Conservation (phyloP, 2,329 filamentous ascomycete species). For the Mariannaea elegans region DNA sequence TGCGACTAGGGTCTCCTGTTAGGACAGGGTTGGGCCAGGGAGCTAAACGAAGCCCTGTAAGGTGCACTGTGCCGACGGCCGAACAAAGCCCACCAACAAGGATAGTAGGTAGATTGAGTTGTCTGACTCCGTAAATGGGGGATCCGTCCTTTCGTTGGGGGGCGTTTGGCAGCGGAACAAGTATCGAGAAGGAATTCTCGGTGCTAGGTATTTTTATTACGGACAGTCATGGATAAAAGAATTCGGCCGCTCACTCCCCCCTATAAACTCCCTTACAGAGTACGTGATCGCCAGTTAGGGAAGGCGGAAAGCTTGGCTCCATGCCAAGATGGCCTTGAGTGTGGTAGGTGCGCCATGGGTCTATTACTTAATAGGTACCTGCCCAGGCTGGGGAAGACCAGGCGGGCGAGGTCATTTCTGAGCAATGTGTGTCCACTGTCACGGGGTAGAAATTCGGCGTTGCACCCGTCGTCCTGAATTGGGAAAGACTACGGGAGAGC, state of each 20-base stretch:
- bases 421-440: too few species aligned
- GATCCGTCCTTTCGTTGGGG: too few species aligned
- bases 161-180: too few species aligned
- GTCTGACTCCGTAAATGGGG: neutral
- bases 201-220: too few species aligned
- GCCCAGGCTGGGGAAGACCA: constrained; percentile 3
- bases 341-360: constrained; percentile 19
- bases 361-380: neutral
- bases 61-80: neutral
- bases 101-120: neutral
- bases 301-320: constrained; percentile 15
- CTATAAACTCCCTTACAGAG: neutral
- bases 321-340: constrained; percentile 17
- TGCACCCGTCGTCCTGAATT: too few species aligned
- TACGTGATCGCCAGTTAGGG: constrained; percentile 4
- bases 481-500: too few species aligned
- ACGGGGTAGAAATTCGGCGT: too few species aligned
- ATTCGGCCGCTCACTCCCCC: too few species aligned
- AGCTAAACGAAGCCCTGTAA: constrained; percentile 11
- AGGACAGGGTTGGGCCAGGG: constrained; percentile 8
- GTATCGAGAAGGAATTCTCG: too few species aligned
- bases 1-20: neutral
- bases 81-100: neutral
- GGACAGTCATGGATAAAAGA: neutral
- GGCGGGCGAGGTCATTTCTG: too few species aligned